These are phyloP conservation scores for Pyrenochaeta sp. DNA, from an alignment of 2,329 filamentous ascomycete species.

Conservation along the genomic window DNA sequence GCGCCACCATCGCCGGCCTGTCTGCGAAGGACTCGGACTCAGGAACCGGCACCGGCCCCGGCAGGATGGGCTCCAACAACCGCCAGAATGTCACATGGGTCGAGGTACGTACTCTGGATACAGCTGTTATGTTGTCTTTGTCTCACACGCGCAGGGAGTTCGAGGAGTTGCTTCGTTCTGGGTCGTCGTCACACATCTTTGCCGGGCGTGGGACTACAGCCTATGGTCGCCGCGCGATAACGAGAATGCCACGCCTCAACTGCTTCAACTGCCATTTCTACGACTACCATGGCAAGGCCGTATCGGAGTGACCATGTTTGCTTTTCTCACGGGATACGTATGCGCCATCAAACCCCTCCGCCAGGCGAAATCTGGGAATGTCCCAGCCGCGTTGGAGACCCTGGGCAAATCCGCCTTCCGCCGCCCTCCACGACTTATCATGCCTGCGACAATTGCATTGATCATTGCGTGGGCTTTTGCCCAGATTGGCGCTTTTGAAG, in stretches of 20 bases:
- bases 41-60: slow-evolving; percentile 17
- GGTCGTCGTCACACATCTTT: slow-evolving; percentile 62
- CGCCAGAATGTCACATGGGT: slow-evolving; percentile 53
- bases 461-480: slow-evolving; percentile 61
- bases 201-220: slow-evolving; percentile 61
- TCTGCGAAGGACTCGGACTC: slow-evolving; percentile 17
- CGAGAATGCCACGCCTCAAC: slow-evolving; percentile 52
- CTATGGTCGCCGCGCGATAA: slow-evolving; percentile 59
- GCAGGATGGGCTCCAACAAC: slow-evolving; percentile 39
- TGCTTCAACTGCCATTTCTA: slow-evolving; percentile 62
- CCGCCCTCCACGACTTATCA: slow-evolving; percentile 60
- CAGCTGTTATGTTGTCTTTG: not conserved
- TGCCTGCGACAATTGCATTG: slow-evolving; percentile 62
- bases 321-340: slow-evolving; percentile 65
- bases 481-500: slow-evolving; percentile 59
- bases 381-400: slow-evolving; percentile 55
- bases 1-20: slow-evolving; percentile 33
- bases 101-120: slow-evolving; percentile 40
- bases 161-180: slow-evolving; percentile 63
- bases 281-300: slow-evolving; percentile 65
- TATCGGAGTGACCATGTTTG: slow-evolving; percentile 65
- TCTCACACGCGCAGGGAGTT: slow-evolving; percentile 53
- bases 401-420: slow-evolving; percentile 64
- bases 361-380: slow-evolving; percentile 58
- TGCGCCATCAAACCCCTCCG: slow-evolving; percentile 64